Base-by-base conservation (phyloP, 148 eudicot species). In the Rhododendron griersonianum region DNA sequence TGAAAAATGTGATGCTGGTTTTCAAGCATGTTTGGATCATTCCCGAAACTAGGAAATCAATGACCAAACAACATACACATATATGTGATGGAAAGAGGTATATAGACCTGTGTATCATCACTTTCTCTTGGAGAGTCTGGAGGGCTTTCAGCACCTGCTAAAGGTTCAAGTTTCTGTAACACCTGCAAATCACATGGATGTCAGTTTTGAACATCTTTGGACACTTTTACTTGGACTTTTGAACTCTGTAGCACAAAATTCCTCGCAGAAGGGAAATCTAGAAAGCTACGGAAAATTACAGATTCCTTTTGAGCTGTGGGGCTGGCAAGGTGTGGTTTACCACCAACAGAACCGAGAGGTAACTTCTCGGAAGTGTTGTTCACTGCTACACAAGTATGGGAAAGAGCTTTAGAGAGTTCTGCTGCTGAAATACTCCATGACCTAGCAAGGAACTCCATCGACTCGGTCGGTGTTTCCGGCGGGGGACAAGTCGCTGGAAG, bases 391-490 rank as follows among this genome's bases (percentile, higher is more conserved):
- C 83, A 86, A 41, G 91, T 88, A 87, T 90, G 87, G 41, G 91
- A 85, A 15, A 94, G 94, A 71, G 96, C 95, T 83, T 95, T 92
- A 7, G 98, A 91, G 25, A 96, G 91, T 87, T 96, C 95, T 30
- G 86, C 87, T 11, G 99, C 98, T 1, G 98, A 96, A 48, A 96
- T 88, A 84, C 99, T 96, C 99, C 99, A 96, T 51, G 99, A 95
- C 84, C 99, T 87, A 2, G 96, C 94, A 48, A 96, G 89, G 85
- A 92, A 96, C 91, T 95, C 99, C 99, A 95, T 95, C 44, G 97
- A 89, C 86, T 96, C 95, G 0, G 93, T 93, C 0, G 96, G 98
- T 9, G 98, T 93, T 83, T 95, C 96, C 0, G 98, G 99, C 11
- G 92, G 94, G 41, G 90, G 94, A 21, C 95, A 94, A 57, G 91